Evolutionary conservation across 768 basidiomycete species (phyloP), one percentile per base, ranked within the genome.

Genomic region (Mycena indigotica): DNA sequence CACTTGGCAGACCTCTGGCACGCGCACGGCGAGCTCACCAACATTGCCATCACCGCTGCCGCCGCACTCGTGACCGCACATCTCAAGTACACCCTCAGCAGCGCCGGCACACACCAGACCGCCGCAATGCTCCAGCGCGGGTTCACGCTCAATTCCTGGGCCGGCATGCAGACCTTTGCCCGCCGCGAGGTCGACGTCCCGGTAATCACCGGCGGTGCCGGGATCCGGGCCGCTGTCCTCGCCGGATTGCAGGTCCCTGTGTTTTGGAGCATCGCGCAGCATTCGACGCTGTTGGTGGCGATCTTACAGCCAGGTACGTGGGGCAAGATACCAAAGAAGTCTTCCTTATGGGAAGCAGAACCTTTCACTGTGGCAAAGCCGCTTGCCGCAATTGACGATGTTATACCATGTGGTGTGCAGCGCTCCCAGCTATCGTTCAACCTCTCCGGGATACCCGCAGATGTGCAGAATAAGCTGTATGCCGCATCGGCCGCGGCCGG

Each of bases 201-300:
- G 51, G 51, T 24, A 28, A 53, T n/a, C 17, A 32, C 38, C n/a
- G n/a, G n/a, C n/a, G n/a, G n/a, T n/a, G n/a, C n/a, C n/a, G n/a
- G n/a, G n/a, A n/a, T n/a, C n/a, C n/a, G n/a, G n/a, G n/a, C n/a
- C 4, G 23, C 23, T 58, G n/a, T n/a, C n/a, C n/a, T n/a, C n/a
- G n/a, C n/a, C n/a, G 52, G 51, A 23, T 35, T 21, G 52, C 28
- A 21, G 57, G 17, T 58, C 5, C 28, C 50, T 23, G 5, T 53
- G 24, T 52, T 39, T 26, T 41, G 57, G 24, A 25, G 41, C 45
- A 53, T 58, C 30, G 56, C 30, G 23, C 51, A 45, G 10, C 57
- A 58, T 53, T 53, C 57, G 28, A 44, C 57, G 49, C 53, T 45
- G 16, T n/a, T 58, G 16, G 45, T 49, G 24, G 57, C 57, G 16